Evolutionary conservation across 805 yeast species (phyloP), one percentile per base, ranked within the genome.

Genomic region (Candida wancherniae): DNA sequence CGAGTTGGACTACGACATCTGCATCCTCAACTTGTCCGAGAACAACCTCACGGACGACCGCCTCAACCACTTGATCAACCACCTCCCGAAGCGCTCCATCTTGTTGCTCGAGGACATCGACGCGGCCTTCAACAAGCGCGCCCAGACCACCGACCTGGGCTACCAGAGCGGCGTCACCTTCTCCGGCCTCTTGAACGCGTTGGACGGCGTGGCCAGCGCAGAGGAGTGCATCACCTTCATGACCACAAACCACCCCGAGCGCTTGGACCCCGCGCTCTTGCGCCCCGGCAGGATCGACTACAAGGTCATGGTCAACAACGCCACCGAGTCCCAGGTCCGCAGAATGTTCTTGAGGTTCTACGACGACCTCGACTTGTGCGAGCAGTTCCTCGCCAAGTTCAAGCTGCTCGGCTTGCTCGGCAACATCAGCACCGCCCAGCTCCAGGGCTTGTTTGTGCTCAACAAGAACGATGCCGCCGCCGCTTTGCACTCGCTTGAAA

Each of bases 161-260:
- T 88, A 67, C 53, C 67, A 71, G 15, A 77, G 94, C 1, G 95
- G 95, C 12, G 97, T 92, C 9, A 92, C 98, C 3, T 92, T 92
- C 51, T 84, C 95, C 34, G 98, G 98, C 0, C 66, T 92, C 26
- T 63, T 92, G 37, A 92, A 92, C 53, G 95, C 98, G 0, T 66
- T 92, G 28, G 98, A 92, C 56, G 98, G 98, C 27, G 97, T 92
- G 11, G 92, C 97, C 3, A 84, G 95, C 17, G 95, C 97, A 2
- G 98, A 92, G 52, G 97, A 92, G 52, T 82, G 95, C 26, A 71
- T 92, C 19, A 90, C 97, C 0, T 92, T 92, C 58, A 92, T 92
- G 98, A 92, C 98, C 13, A 90, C 98, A 13, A 92, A 92, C 57
- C 98, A 92, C 51, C 96, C 97, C 0, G 97, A 92, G 41, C 76